A percentile compares a stretch with the other conserved stretches of the same genome.
These are phyloP conservation scores for Kodamaea restingae DNA, from an alignment of 805 yeast species.

Conservation along the genomic window DNA sequence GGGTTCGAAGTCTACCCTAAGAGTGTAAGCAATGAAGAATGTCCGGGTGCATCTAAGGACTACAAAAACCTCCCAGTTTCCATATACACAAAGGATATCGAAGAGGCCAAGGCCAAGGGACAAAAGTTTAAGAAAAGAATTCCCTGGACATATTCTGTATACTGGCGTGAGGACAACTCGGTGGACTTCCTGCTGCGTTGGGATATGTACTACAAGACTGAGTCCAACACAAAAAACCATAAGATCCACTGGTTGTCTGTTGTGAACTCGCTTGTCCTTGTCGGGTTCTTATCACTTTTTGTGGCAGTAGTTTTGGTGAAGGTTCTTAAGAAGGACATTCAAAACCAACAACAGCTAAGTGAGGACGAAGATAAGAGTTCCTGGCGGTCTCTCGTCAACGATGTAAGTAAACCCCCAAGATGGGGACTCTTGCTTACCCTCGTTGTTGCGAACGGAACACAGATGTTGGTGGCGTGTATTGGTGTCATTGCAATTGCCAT, in stretches of 20 bases:
- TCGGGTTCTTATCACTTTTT: conserved; percentile 54
- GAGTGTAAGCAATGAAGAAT: conserved; percentile 60
- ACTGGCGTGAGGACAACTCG: conserved; percentile 78
- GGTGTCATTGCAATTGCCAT: conserved; percentile 57
- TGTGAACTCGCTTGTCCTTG: conserved; percentile 65
- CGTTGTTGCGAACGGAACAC: conserved; percentile 70
- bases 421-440: conserved; percentile 48
- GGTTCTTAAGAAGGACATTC: conserved; percentile 50
- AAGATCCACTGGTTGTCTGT: conserved; percentile 77
- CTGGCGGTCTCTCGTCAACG: conserved; percentile 54
- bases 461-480: conserved; percentile 58
- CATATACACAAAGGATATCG: conserved; percentile 14
- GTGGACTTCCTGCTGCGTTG: conserved; percentile 67
- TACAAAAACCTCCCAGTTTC: conserved; percentile 55
- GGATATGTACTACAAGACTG: conserved; percentile 64
- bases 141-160: conserved; percentile 81
- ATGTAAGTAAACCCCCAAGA: conserved; percentile 52
- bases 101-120: conserved; percentile 20
- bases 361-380: conserved; percentile 9
- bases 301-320: conserved; percentile 62
- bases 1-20: conserved; percentile 90
- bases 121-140: conserved; percentile 41
- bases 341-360: conserved; percentile 13
- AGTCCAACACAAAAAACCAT: conserved; percentile 36
- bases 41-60: conserved; percentile 71